Conservation (phyloP, 2,329 filamentous ascomycete genomes). For the Apiospora kogelbergensis region DNA sequence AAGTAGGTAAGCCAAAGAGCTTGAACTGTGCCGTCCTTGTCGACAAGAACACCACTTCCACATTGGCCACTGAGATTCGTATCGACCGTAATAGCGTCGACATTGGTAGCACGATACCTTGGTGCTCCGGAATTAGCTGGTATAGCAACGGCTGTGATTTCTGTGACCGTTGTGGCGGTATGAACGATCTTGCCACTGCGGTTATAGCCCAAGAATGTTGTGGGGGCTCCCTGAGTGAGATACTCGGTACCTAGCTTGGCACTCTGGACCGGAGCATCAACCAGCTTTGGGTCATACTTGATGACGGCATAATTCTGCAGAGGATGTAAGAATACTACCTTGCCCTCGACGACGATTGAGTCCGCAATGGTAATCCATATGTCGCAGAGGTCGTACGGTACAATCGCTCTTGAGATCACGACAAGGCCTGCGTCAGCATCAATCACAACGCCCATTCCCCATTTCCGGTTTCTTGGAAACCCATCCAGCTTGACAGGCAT, state of each 20-base stretch:
- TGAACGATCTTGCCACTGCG: conserved; percentile 92
- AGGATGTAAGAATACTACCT: conserved; percentile 93
- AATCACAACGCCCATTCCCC: conserved; percentile 95
- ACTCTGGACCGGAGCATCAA: conserved; percentile 90
- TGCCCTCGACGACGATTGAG: conserved; percentile 90
- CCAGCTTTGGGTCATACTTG: conserved; percentile 88
- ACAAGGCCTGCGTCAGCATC: conserved; percentile 96
- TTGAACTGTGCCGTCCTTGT: conserved; percentile 88
- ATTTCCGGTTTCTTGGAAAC: conserved; percentile 93
- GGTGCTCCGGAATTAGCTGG: conserved; percentile 91
- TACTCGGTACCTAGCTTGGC: conserved; percentile 78
- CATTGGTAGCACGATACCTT: conserved; percentile 89
- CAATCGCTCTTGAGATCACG: conserved; percentile 88
- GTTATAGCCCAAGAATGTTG: conserved; percentile 98
- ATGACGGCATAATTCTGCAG: conserved; percentile 96
- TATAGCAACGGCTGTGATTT: conserved; percentile 95
- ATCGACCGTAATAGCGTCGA: conserved; percentile 96
- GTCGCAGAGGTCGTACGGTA: conserved; percentile 95
- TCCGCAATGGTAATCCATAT: conserved; percentile 96
- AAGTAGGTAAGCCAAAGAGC: conserved; percentile 97
- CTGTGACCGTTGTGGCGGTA: conserved; percentile 90
- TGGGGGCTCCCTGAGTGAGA: conserved; percentile 90
- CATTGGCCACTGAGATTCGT: conserved; percentile 89
- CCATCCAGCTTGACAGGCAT: conserved; percentile 97
- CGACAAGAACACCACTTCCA: conserved; percentile 88